Percentiles rank a stretch among this genome's conserved stretches.
Evolutionary conservation across 1,139 yeast species (phyloP).

Genomic region (Candida sp.): DNA sequence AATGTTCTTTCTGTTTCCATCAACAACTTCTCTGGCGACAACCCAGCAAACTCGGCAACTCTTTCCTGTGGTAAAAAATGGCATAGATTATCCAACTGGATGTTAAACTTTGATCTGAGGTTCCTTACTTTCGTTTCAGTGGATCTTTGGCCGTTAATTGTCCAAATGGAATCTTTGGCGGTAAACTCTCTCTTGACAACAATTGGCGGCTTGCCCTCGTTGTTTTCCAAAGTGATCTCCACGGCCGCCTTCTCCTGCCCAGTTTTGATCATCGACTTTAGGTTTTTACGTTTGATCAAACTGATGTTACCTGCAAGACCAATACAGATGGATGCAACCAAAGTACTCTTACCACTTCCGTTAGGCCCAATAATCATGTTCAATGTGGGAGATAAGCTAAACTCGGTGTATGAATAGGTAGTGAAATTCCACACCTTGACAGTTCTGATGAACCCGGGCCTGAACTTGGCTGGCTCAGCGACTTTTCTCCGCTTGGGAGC

Average conservation of each 20-base stretch:
- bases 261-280: slow-evolving; percentile 77
- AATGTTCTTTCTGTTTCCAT: slow-evolving; percentile 84
- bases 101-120: slow-evolving; percentile 56
- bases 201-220: slow-evolving; percentile 27
- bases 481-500: slow-evolving; percentile 8
- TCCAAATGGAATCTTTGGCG: slow-evolving; percentile 62
- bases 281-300: slow-evolving; percentile 77
- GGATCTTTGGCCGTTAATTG: slow-evolving; percentile 47
- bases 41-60: slow-evolving; percentile 90
- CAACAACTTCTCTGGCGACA: slow-evolving; percentile 76
- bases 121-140: slow-evolving; percentile 52
- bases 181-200: slow-evolving; percentile 43
- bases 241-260: slow-evolving; percentile 64
- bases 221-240: slow-evolving; percentile 66
- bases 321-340: slow-evolving; percentile 92
- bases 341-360: slow-evolving; percentile 95
- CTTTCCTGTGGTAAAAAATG: slow-evolving; percentile 96
- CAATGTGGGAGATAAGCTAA: slow-evolving; percentile 78
- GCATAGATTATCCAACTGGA: slow-evolving; percentile 90
- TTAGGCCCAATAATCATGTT: slow-evolving; percentile 98
- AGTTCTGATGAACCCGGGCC: slow-evolving; percentile 71
- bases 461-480: slow-evolving; percentile 20
- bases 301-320: slow-evolving; percentile 88
- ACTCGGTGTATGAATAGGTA: slow-evolving; percentile 80
- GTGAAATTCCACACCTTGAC: slow-evolving; percentile 78